Evolutionary conservation across 2,329 filamentous ascomycete genomes (phyloP).

Genomic region (Exophiala bonariae): DNA sequence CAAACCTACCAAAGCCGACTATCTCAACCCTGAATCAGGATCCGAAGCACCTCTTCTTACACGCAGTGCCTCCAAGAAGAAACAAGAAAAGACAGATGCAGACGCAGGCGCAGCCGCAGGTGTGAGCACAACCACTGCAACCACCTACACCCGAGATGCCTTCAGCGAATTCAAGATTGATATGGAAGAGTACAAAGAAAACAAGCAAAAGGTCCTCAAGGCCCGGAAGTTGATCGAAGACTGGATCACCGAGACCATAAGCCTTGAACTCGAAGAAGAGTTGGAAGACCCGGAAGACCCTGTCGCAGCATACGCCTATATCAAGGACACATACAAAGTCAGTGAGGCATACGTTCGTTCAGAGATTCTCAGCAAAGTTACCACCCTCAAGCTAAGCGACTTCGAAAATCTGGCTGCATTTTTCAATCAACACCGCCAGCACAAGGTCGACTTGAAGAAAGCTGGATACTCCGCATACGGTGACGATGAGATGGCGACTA

Average conservation of each 20-base stretch:
- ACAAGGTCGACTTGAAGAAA: constrained; percentile 6
- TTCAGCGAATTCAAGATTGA: neutral
- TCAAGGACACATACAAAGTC: constrained; percentile 5
- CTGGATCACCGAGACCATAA: neutral
- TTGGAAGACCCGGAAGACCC: constrained; percentile 2
- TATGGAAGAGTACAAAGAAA: neutral
- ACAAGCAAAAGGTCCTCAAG: neutral
- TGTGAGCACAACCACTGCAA: neutral
- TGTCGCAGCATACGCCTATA: neutral
- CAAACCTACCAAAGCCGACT: constrained; percentile 5
- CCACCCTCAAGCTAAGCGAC: neutral
- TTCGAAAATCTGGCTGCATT: constrained; percentile 2
- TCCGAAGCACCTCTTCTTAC: too few relatives aligned
- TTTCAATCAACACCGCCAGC: constrained; percentile 5
- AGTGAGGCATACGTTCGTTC: constrained; percentile 1
- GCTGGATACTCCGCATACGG: neutral
- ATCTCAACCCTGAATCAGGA: neutral
- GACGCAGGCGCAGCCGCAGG: neutral
- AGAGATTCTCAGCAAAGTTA: neutral
- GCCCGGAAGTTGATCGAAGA: neutral
- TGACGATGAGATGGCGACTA: neutral
- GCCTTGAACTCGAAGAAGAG: constrained; percentile 6
- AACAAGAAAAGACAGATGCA: neutral
- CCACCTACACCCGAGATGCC: too few relatives aligned
- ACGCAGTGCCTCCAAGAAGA: neutral